These are phyloP conservation scores for Nemania diffusa DNA, from an alignment of 2,329 filamentous ascomycete genomes.

Conservation along the genomic window DNA sequence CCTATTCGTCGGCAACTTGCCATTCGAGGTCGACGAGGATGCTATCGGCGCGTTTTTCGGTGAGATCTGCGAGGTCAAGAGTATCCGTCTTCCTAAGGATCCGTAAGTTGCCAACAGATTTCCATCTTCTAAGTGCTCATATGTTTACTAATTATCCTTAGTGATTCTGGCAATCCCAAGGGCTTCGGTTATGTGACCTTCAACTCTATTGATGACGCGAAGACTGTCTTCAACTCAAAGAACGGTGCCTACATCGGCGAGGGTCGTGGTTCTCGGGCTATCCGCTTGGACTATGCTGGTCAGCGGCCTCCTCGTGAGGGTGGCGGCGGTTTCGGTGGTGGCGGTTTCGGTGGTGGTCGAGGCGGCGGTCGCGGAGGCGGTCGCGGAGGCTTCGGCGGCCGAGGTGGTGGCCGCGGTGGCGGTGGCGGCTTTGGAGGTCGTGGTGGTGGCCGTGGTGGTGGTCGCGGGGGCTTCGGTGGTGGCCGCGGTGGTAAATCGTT, in stretches of 20 bases:
- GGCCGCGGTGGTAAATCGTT: slow-evolving; percentile 67
- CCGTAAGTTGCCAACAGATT: slow-evolving; percentile 59
- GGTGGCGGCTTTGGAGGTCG: slow-evolving; percentile 63
- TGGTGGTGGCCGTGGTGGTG: slow-evolving; percentile 60
- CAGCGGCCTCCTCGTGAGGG: slow-evolving; percentile 69
- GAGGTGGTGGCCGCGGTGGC: slow-evolving; percentile 51
- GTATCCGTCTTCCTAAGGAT: slow-evolving; percentile 89
- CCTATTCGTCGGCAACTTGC: slow-evolving; percentile 90
- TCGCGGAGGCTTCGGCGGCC: slow-evolving; percentile 58
- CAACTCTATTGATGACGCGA: slow-evolving; percentile 83
- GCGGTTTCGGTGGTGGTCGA: slow-evolving; percentile 57
- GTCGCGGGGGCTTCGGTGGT: slow-evolving; percentile 56
- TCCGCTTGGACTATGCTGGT: slow-evolving; percentile 85
- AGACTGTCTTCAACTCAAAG: slow-evolving; percentile 74
- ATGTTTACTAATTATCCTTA: slow-evolving; percentile 52
- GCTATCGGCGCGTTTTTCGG: slow-evolving; percentile 78
- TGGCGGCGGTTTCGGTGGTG: slow-evolving; percentile 60
- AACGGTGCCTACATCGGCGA: slow-evolving; percentile 72
- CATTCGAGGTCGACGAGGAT: slow-evolving; percentile 84
- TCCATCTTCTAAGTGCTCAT: background rate
- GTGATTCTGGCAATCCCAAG: slow-evolving; percentile 85
- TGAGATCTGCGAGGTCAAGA: slow-evolving; percentile 75
- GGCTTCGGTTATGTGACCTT: slow-evolving; percentile 94
- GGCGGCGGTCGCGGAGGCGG: slow-evolving; percentile 60
- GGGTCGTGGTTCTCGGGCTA: slow-evolving; percentile 75